Conservation (phyloP, 148 eudicot genomes). For the Persicaria maculosa region DNA sequence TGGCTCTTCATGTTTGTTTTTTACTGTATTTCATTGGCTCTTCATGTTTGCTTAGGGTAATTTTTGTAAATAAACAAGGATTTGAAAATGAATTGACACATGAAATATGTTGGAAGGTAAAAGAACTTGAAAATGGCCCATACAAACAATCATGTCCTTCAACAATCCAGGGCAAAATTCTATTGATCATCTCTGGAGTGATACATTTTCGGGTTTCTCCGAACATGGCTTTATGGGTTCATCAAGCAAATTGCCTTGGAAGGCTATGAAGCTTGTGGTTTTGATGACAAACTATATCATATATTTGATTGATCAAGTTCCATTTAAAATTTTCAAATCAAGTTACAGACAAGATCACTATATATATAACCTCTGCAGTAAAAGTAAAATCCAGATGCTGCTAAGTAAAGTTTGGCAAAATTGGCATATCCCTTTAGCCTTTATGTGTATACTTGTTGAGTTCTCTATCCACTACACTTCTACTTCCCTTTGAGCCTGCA, state of each 20-base stretch:
- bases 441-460: not conserved
- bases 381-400: not conserved
- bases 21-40: too few species aligned
- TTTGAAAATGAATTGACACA: too few species aligned
- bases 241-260: not conserved
- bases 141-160: not conserved
- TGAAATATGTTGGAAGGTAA: too few species aligned
- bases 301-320: not conserved
- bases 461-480: not conserved
- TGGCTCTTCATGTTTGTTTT: too few species aligned
- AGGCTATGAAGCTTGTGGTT: not conserved
- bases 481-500: slow-evolving; percentile 37
- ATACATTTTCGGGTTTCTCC: not conserved
- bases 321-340: not conserved
- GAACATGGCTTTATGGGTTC: not conserved
- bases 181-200: not conserved
- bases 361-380: not conserved
- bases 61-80: too few species aligned
- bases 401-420: not conserved
- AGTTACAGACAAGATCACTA: not conserved
- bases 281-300: not conserved
- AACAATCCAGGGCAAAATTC: not conserved
- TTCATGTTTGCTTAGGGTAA: too few species aligned
- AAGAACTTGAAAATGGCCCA: too few species aligned
- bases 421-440: not conserved